These are phyloP conservation scores for Penicillium fuscoglaucum DNA, from an alignment of 2,329 filamentous ascomycete species.

Conservation along the genomic window DNA sequence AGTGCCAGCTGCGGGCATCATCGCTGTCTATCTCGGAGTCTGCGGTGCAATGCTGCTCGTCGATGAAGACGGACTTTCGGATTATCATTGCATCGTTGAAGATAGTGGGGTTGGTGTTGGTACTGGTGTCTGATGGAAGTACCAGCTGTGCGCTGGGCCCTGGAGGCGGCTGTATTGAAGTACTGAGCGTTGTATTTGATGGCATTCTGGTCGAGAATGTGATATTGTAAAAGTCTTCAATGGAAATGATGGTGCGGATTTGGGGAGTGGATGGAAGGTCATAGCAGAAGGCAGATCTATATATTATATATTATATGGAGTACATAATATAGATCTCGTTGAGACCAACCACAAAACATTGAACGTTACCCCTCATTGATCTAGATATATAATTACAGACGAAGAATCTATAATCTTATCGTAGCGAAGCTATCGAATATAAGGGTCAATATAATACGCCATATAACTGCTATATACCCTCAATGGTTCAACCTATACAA, in stretches of 20 bases:
- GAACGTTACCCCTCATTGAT: background rate
- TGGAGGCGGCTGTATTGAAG: conserved; percentile 29
- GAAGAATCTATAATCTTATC: background rate
- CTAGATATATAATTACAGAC: background rate
- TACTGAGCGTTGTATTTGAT: conserved; percentile 9
- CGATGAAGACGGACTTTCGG: conserved; percentile 58
- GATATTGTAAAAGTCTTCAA: background rate
- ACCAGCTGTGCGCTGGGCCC: conserved; percentile 16
- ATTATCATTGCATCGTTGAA: conserved; percentile 64
- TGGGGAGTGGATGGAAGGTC: background rate
- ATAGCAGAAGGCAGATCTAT: background rate
- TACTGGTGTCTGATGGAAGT: conserved; percentile 26
- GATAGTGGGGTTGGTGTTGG: conserved; percentile 44
- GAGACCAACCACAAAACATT: background rate
- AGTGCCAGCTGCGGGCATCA: conserved; percentile 78
- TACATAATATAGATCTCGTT: background rate
- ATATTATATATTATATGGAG: background rate
- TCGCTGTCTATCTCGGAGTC: conserved; percentile 79
- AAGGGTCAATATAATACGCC: background rate
- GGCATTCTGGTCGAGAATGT: conserved; percentile 8
- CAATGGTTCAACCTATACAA: background rate
- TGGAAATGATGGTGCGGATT: background rate
- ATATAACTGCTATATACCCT: background rate
- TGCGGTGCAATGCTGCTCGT: conserved; percentile 57
- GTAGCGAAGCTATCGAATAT: too few relatives aligned